Conservation (phyloP, 371 early-diverging fungal genomes). For the Rhizopus sp. region DNA sequence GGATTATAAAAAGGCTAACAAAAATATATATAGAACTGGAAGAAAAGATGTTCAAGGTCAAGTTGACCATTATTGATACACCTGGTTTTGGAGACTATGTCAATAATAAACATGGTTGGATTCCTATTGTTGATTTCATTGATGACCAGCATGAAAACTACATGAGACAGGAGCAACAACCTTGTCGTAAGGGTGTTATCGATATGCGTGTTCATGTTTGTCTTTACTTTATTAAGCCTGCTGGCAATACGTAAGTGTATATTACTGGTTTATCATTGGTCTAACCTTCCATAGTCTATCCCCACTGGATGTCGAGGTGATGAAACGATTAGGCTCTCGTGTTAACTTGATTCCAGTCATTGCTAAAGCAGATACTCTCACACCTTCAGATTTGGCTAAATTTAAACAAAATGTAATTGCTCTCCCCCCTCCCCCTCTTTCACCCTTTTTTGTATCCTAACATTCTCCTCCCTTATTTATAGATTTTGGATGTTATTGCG, state of each 20-base stretch:
- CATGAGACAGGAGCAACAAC: slow-evolving; percentile 82
- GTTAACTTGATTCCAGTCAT: slow-evolving; percentile 93
- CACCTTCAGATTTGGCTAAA: slow-evolving; percentile 75
- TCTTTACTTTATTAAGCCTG: slow-evolving; percentile 84
- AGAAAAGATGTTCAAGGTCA: slow-evolving; percentile 77
- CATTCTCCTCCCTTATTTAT: slow-evolving; percentile 2
- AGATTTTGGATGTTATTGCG: slow-evolving; percentile 77
- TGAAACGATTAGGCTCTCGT: slow-evolving; percentile 81
- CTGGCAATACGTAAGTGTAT: slow-evolving; percentile 77
- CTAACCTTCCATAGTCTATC: slow-evolving; percentile 72
- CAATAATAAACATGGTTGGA: slow-evolving; percentile 91
- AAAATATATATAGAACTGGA: slow-evolving; percentile 28
- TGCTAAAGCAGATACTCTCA: slow-evolving; percentile 92
- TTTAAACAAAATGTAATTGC: slow-evolving; percentile 77
- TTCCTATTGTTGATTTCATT: slow-evolving; percentile 93
- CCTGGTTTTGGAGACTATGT: slow-evolving; percentile 92
- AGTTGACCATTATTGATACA: slow-evolving; percentile 88
- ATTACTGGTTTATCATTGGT: slow-evolving; percentile 26
- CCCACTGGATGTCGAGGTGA: slow-evolving; percentile 84
- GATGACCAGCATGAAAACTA: slow-evolving; percentile 94
- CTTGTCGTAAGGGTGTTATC: slow-evolving; percentile 75
- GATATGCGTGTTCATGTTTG: slow-evolving; percentile 92
- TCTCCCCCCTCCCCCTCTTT: slow-evolving; percentile 49
- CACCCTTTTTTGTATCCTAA: slow-evolving; percentile 17
- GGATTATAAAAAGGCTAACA: background rate